A percentile compares a stretch with the other conserved stretches of the same genome.
phyloP scores from a whole-genome alignment of 495 filamentous ascomycete genomes.

The Tuber brumale region DNA sequence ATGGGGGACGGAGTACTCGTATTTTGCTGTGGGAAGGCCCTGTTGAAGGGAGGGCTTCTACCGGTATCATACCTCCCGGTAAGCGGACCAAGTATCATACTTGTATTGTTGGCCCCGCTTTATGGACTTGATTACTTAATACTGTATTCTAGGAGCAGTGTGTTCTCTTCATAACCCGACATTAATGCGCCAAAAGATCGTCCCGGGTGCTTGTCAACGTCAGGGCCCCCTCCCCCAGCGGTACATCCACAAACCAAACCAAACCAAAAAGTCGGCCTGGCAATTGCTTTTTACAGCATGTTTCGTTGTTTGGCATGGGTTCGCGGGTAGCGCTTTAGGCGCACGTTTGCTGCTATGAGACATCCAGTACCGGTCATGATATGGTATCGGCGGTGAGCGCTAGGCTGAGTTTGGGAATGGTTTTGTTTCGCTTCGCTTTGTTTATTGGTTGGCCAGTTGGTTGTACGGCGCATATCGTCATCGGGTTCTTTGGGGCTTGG shows the following conservation, averaged over 20 bases:
- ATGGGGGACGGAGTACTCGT: not conserved
- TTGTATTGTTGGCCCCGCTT: not conserved
- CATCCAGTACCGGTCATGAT: not conserved
- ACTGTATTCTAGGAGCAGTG: not conserved
- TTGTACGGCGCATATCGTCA: not conserved
- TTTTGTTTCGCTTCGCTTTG: not conserved
- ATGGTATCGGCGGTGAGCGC: not conserved
- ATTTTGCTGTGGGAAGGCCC: not conserved
- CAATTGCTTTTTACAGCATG: not conserved
- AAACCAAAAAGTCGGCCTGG: not conserved
- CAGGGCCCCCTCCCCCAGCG: not conserved
- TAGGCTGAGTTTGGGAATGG: not conserved
- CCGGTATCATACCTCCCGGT: not conserved
- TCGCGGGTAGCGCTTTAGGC: conserved; percentile 2
- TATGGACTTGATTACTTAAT: not conserved
- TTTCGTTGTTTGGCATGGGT: not conserved
- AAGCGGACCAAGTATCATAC: not conserved
- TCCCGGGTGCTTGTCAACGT: not conserved
- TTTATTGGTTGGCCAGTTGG: not conserved
- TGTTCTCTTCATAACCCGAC: not conserved
- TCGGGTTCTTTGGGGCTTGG: not conserved
- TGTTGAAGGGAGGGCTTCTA: not conserved
- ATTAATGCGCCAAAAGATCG: not conserved
- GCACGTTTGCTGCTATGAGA: not conserved
- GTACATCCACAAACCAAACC: not conserved